Evolutionary conservation across 140 eudicot genomes (phyloP).

Genomic region (Ambrosia hybrid): DNA sequence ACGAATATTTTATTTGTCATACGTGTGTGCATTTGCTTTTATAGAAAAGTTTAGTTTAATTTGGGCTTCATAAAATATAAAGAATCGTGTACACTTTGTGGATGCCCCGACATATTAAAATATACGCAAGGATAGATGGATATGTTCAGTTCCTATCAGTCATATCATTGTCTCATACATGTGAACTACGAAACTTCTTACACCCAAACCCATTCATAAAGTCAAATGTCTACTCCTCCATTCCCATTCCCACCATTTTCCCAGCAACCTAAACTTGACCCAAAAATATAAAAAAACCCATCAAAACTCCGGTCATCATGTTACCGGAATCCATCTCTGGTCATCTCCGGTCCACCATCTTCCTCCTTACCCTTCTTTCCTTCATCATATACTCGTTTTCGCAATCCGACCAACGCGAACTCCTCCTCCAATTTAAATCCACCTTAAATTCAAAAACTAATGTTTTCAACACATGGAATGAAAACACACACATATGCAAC

Average conservation of each 20-base stretch:
- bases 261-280: constrained; percentile 16
- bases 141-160: neutral
- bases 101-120: neutral
- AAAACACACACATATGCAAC: constrained; percentile 33
- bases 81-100: too few relatives aligned
- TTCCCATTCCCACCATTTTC: constrained; percentile 11
- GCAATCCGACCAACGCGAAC: constrained; percentile 35
- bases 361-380: constrained; percentile 20
- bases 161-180: constrained; percentile 1
- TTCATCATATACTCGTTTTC: constrained; percentile 15
- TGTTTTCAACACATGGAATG: constrained; percentile 48
- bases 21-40: too few relatives aligned
- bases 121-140: neutral
- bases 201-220: neutral
- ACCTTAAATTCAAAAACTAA: constrained; percentile 32
- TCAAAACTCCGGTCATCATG: constrained; percentile 18
- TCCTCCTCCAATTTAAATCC: constrained; percentile 49
- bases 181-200: constrained; percentile 29
- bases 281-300: neutral
- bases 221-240: neutral
- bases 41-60: too few relatives aligned
- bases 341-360: constrained; percentile 1
- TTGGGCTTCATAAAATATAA: too few relatives aligned
- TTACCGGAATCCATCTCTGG: constrained; percentile 31
- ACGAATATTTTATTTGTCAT: too few relatives aligned